Percentiles rank a stretch among this genome's conserved stretches.
Conservation (phyloP, 2,329 filamentous ascomycete species). For the Pseudogymnoascus sp. region DNA sequence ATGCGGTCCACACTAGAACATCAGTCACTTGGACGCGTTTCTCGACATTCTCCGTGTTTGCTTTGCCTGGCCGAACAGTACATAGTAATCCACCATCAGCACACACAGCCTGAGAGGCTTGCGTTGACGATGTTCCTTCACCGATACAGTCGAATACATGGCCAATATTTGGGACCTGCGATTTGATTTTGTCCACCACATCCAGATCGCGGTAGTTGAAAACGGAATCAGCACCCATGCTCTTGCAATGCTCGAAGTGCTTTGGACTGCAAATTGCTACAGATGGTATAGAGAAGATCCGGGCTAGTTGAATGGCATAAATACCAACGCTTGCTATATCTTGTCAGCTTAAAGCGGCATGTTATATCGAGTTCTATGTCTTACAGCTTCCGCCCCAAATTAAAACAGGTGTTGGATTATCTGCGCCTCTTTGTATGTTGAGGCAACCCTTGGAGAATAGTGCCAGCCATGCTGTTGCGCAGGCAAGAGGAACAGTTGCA, state of each 20-base stretch:
- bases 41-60: slow-evolving; percentile 31
- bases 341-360: slow-evolving; percentile 6
- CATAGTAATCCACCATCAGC: slow-evolving; percentile 29
- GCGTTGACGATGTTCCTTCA: slow-evolving; percentile 29
- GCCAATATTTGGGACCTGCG: slow-evolving; percentile 26
- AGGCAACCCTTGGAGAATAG: slow-evolving; percentile 34
- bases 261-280: slow-evolving; percentile 32
- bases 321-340: slow-evolving; percentile 32
- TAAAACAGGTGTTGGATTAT: slow-evolving; percentile 25
- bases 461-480: slow-evolving; percentile 33
- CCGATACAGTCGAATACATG: slow-evolving; percentile 39
- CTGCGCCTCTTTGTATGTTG: slow-evolving; percentile 24
- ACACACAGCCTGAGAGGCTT: slow-evolving; percentile 28
- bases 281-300: slow-evolving; percentile 27
- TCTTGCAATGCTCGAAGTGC: slow-evolving; percentile 29
- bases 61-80: slow-evolving; percentile 36
- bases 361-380: slow-evolving; percentile 12
- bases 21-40: slow-evolving; percentile 31
- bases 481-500: slow-evolving; percentile 34
- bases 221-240: slow-evolving; percentile 29
- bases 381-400: slow-evolving; percentile 39
- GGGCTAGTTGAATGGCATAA: slow-evolving; percentile 32
- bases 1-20: slow-evolving; percentile 38
- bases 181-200: slow-evolving; percentile 31
- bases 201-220: slow-evolving; percentile 35